A percentile compares a stretch with the other conserved stretches of the same genome.
Evolutionary conservation across 139 green algal species (phyloP).

Genomic region (Trebouxia sp.): DNA sequence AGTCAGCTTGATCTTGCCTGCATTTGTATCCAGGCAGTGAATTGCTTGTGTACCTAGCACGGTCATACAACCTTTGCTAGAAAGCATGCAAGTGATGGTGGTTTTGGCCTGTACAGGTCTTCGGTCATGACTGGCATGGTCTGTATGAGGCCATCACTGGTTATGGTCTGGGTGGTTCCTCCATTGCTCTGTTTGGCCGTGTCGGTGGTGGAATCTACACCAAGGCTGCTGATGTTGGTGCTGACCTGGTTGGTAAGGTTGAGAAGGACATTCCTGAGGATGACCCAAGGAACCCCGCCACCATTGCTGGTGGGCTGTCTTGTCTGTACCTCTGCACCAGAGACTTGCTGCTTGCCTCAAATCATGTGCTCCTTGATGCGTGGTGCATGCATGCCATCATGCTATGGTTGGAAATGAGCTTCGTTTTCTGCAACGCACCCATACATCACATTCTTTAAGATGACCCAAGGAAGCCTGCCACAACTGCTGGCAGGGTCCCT

Average conservation of each 20-base stretch:
- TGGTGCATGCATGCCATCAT: neutral
- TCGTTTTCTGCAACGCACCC: neutral
- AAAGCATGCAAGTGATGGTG: too few relatives aligned
- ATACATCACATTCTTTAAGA: neutral
- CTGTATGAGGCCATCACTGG: constrained; percentile 97
- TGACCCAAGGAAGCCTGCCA: too few relatives aligned
- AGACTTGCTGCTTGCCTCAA: neutral
- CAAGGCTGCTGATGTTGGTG: constrained; percentile 97
- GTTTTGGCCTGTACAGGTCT: constrained; percentile 62
- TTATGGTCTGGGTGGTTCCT: constrained; percentile 95
- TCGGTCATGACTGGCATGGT: constrained; percentile 88
- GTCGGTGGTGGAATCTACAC: constrained; percentile 98
- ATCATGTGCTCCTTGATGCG: neutral
- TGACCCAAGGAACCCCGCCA: constrained; percentile 97
- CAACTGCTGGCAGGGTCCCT: too few relatives aligned
- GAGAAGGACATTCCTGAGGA: constrained; percentile 99
- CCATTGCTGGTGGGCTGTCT: constrained; percentile 82
- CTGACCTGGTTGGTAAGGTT: constrained; percentile 97
- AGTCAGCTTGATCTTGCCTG: too few relatives aligned
- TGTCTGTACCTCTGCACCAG: neutral
- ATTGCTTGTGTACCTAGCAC: too few relatives aligned
- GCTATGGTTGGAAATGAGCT: neutral
- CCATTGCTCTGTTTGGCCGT: constrained; percentile 95
- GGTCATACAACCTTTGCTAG: too few relatives aligned
- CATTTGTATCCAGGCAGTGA: too few relatives aligned